Conservation (phyloP, 1,139 yeast species). For the Protomyces inouyei region DNA sequence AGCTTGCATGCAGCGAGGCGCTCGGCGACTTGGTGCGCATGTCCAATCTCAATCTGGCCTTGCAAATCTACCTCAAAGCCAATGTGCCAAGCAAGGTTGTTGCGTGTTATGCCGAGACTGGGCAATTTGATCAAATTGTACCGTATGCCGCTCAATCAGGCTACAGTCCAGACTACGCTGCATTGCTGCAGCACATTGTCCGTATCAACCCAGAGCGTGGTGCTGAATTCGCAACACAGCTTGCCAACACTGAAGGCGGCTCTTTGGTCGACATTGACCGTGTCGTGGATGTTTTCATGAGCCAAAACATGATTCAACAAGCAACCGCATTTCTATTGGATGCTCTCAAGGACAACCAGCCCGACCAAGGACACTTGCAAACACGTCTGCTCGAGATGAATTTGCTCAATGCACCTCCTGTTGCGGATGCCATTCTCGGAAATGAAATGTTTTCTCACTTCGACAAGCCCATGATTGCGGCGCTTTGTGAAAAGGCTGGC, state of each 20-base stretch:
- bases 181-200: conserved; percentile 82
- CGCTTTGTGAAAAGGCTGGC: conserved; percentile 90
- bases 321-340: conserved; percentile 98
- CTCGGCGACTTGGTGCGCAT: conserved; percentile 94
- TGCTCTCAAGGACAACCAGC: conserved; percentile 88
- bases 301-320: conserved; percentile 92
- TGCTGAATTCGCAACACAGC: conserved; percentile 89
- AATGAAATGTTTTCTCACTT: conserved; percentile 93
- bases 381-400: conserved; percentile 91
- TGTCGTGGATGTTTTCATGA: conserved; percentile 87
- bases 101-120: conserved; percentile 86
- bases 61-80: conserved; percentile 86
- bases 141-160: conserved; percentile 90
- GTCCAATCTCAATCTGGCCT: conserved; percentile 75
- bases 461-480: conserved; percentile 89
- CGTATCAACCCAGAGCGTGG: conserved; percentile 97
- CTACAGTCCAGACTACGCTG: conserved; percentile 84
- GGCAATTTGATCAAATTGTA: conserved; percentile 90
- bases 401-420: conserved; percentile 95
- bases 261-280: conserved; percentile 74
- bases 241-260: conserved; percentile 59
- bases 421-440: conserved; percentile 96
- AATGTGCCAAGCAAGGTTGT: conserved; percentile 85
- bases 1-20: conserved; percentile 89
- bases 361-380: conserved; percentile 94